Base-by-base conservation (phyloP, 2,329 filamentous ascomycete species). In the Penicillium sp. region DNA sequence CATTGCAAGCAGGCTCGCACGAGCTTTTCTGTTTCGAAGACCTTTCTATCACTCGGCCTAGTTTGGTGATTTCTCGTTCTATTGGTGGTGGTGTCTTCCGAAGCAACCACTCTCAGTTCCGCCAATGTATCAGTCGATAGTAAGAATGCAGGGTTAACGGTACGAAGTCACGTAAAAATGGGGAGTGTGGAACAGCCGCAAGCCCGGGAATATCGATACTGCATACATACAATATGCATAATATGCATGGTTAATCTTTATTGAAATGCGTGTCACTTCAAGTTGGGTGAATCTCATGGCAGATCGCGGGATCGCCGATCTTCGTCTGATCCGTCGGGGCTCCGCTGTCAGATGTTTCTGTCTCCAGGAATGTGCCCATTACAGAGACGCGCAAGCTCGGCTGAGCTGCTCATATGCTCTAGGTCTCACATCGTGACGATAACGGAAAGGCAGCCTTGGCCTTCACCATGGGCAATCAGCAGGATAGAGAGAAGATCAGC, bases 251-350 rank as follows among this genome's bases (percentile, higher is more conserved):
- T 39, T 35, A n/a, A 17, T 4, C 4, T 34, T 12, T 2, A 10
- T 17, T 32, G n/a, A 21, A 8, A 19, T 42, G 24, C 10, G 8
- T 19, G 15, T 9, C 7, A 37, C 12, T 32, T 19, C n/a, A 38
- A 43, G 6, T 22, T 41, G 13, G 17, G 19, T 29, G 34, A 26
- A 46, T 48, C 48, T 49, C 37, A 44, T 51, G 45, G 39, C 40
- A 37, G 24, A 51, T 24, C 43, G 51, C 48, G 40, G 32, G 38
- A 43, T 26, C 21, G 45, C 13, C 24, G 57, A 59, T 60, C 53
- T 32, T 57, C 29, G 13, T 43, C 53, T 15, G 17, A 57, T 60
- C 52, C 57, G 57, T 59, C 57, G 21, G 7, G 29, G 24, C 13
- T 45, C 42, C 31, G 21, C 48, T 51, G 46, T 49, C 50, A 58